These are phyloP conservation scores for Trametes gibbosa DNA, from an alignment of 768 basidiomycete species.

Conservation along the genomic window DNA sequence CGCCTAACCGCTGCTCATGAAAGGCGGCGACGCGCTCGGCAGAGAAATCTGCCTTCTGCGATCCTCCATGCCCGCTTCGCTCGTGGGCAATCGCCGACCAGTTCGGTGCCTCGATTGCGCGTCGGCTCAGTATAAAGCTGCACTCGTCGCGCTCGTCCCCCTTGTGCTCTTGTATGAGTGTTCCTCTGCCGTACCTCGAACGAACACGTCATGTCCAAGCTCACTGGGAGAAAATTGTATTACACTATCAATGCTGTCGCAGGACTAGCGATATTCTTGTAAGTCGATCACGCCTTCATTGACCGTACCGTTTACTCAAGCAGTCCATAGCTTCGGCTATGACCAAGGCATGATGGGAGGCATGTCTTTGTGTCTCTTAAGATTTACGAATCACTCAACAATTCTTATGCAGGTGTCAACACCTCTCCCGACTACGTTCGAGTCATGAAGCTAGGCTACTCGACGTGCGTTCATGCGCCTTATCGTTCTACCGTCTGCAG, in stretches of 20 bases:
- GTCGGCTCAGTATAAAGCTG: slow-evolving; percentile 4
- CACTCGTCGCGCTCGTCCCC: not conserved
- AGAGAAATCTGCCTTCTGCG: slow-evolving; percentile 5
- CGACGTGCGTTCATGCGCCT: slow-evolving; percentile 26
- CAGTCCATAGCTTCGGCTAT: slow-evolving; percentile 40
- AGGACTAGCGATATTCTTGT: slow-evolving; percentile 35
- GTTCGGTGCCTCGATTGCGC: not conserved
- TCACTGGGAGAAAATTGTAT: slow-evolving; percentile 27
- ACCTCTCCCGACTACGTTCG: slow-evolving; percentile 43
- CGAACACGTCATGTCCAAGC: slow-evolving; percentile 6
- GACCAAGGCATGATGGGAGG: slow-evolving; percentile 50
- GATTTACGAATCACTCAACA: not conserved
- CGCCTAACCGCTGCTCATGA: not conserved
- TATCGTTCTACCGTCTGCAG: not conserved
- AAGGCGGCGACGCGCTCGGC: slow-evolving; percentile 16
- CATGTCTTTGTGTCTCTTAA: not conserved
- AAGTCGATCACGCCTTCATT: slow-evolving; percentile 5
- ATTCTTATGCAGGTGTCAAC: slow-evolving; percentile 31
- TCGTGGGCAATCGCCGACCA: slow-evolving; percentile 1
- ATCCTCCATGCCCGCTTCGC: slow-evolving; percentile 4
- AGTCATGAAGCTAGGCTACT: slow-evolving; percentile 39
- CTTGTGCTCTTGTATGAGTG: not conserved
- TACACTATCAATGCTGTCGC: slow-evolving; percentile 32
- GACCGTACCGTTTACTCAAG: not conserved
- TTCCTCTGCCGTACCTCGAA: not conserved